These are phyloP conservation scores for Ambrosia trifida DNA, from an alignment of 129 eudicot species.

Conservation along the genomic window DNA sequence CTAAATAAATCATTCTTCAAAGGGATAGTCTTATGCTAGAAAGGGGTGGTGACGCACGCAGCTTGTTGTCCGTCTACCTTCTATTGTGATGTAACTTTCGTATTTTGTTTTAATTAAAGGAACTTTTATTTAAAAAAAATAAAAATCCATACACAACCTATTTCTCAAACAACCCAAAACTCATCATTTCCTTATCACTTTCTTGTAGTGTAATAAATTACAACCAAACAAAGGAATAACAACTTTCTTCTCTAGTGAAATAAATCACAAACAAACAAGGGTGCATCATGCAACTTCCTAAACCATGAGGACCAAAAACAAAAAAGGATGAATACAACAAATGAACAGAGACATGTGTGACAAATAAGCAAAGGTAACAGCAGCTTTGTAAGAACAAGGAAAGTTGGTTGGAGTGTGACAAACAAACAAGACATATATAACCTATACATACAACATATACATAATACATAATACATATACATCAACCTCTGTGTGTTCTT, in stretches of 20 bases:
- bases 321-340: constrained; percentile 29
- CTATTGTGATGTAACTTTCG: too few species aligned
- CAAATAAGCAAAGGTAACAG: constrained; percentile 41
- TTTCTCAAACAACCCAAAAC: too few species aligned
- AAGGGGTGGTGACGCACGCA: too few species aligned
- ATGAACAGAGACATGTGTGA: constrained; percentile 32
- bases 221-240: neutral
- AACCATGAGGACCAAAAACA: neutral
- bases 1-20: too few species aligned
- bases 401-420: constrained; percentile 38
- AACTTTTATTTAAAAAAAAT: too few species aligned
- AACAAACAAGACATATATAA: neutral
- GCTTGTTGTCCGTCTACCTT: too few species aligned
- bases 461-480: constrained; percentile 14
- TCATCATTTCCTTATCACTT: too few species aligned
- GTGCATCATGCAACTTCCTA: neutral
- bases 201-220: neutral
- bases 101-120: too few species aligned
- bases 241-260: too few species aligned
- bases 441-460: constrained; percentile 8
- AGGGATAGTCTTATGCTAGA: too few species aligned
- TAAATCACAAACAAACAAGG: neutral
- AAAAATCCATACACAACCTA: too few species aligned
- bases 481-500: constrained; percentile 21
- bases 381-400: constrained; percentile 34